Percentiles rank a stretch among this genome's conserved stretches.
phyloP scores from a whole-genome alignment of 305 asterid genomes.

The Fraxinus sp. region DNA sequence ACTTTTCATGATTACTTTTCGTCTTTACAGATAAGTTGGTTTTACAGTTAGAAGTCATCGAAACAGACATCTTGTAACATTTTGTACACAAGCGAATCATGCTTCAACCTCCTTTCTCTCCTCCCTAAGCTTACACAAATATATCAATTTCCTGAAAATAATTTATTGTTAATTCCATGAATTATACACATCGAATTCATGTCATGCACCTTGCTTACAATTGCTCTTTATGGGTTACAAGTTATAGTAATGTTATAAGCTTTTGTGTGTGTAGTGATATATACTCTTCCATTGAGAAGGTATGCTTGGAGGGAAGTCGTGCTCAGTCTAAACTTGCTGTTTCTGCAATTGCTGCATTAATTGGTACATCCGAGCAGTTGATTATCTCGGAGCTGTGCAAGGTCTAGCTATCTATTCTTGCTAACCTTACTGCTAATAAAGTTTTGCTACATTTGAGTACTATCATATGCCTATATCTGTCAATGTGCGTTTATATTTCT shows the following conservation, averaged over 20 bases:
- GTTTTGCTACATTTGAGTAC: slow-evolving; percentile 16
- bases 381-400: slow-evolving; percentile 58
- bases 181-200: neutral
- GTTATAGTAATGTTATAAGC: slow-evolving; percentile 6
- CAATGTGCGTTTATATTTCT: neutral
- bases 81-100: neutral
- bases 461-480: neutral
- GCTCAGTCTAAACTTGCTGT: slow-evolving; percentile 74
- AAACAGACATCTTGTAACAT: neutral
- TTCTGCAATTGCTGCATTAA: slow-evolving; percentile 67
- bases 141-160: neutral
- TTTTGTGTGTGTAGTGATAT: slow-evolving; percentile 52
- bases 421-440: slow-evolving; percentile 9
- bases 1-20: neutral
- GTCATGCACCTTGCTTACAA: neutral
- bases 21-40: neutral
- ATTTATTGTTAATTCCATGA: neutral
- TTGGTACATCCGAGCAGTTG: slow-evolving; percentile 51
- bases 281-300: slow-evolving; percentile 66
- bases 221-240: neutral
- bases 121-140: neutral
- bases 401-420: slow-evolving; percentile 41
- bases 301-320: slow-evolving; percentile 80
- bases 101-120: neutral
- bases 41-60: neutral